Base-by-base conservation (phyloP, 306 rosid species). In the Cercis canadensis region DNA sequence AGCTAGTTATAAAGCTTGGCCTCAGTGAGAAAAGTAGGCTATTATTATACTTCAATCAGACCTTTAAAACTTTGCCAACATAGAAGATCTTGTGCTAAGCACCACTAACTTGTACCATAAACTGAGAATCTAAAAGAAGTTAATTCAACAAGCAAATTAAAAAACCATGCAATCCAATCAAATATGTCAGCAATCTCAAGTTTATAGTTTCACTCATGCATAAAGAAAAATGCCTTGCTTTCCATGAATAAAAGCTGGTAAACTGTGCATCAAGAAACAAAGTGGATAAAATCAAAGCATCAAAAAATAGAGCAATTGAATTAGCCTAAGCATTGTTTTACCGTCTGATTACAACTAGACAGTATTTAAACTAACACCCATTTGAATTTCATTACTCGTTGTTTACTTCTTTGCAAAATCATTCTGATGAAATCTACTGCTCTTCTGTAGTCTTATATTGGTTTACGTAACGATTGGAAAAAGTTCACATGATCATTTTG, bases 71-170 rank as follows among this genome's bases (percentile, higher is more conserved):
- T 15, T 58, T 45, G 21, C 6, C 45, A 43, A 41, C 62, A 41
- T 47, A 72, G 61, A 31, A 32, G n/a, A 76, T n/a, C n/a, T n/a
- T n/a, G n/a, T n/a, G n/a, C n/a, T n/a, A 57, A 24, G 64, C 44
- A 19, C 29, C 45, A 29, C 46, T 51, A 56, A 65, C 46, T 60
- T 18, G 60, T 19, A 62, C 63, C 58, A 44, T 9, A 1, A 51
- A 74, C 24, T 43, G n/a, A n/a, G n/a, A n/a, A n/a, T n/a, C n/a
- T n/a, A n/a, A n/a, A n/a, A n/a, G n/a, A n/a, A n/a, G n/a, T n/a
- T n/a, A n/a, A n/a, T n/a, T n/a, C n/a, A n/a, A n/a, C n/a, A n/a
- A n/a, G n/a, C n/a, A n/a, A n/a, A n/a, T n/a, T n/a, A n/a, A n/a
- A n/a, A n/a, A n/a, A n/a, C n/a, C n/a, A n/a, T n/a, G n/a, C n/a